phyloP scores from a whole-genome alignment of 108 stramenopile genomes.

The Cyclotella atomus region DNA sequence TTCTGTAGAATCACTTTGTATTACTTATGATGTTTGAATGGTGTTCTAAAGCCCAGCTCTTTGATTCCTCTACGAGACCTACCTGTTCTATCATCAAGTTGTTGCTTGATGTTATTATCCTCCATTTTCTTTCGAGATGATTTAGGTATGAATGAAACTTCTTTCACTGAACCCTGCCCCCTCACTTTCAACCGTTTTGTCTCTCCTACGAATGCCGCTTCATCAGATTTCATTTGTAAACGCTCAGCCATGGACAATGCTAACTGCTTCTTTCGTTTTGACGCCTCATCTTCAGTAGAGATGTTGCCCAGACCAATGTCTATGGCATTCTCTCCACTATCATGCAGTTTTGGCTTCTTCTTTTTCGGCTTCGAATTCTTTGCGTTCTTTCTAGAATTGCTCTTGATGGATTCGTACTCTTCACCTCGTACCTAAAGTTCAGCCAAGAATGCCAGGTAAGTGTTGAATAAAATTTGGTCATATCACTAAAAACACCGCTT shows the following conservation, averaged over 20 bases:
- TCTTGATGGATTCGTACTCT: slow-evolving; percentile 60
- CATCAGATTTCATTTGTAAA: slow-evolving; percentile 59
- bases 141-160: slow-evolving; percentile 78
- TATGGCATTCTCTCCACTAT: slow-evolving; percentile 44
- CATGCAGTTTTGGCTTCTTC: slow-evolving; percentile 44
- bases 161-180: slow-evolving; percentile 70
- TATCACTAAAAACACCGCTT: neutral
- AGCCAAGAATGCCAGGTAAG: neutral
- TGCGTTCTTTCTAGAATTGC: slow-evolving; percentile 23
- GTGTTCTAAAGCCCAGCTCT: slow-evolving; percentile 63
- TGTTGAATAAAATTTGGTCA: neutral
- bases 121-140: slow-evolving; percentile 59
- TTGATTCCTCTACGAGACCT: slow-evolving; percentile 65
- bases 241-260: slow-evolving; percentile 78
- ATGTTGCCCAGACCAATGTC: slow-evolving; percentile 64
- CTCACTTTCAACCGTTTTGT: slow-evolving; percentile 50
- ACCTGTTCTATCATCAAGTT: slow-evolving; percentile 26
- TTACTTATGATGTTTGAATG: slow-evolving; percentile 56
- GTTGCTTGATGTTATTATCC: slow-evolving; percentile 18
- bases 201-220: slow-evolving; percentile 43
- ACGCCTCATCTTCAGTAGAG: slow-evolving; percentile 44
- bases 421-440: slow-evolving; percentile 64
- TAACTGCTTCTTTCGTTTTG: slow-evolving; percentile 59
- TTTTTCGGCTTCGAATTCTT: slow-evolving; percentile 51
- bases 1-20: too few relatives aligned